A percentile compares a stretch with the other conserved stretches of the same genome.
Conservation (phyloP, 805 yeast genomes). For the Candida dendrica region DNA sequence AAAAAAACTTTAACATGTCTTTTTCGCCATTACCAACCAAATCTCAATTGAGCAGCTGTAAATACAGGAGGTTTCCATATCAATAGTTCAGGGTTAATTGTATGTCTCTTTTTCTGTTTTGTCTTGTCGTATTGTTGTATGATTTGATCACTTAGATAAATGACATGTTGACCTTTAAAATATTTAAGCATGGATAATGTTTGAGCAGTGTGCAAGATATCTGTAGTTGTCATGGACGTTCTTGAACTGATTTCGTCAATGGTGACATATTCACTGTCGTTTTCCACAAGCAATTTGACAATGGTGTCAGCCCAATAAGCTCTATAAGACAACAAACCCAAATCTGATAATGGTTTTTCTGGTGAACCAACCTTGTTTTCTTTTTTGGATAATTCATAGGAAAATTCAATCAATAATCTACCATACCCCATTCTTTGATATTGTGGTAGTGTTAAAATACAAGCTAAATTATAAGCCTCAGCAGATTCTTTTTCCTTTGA, state of each 20-base stretch:
- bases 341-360: slow-evolving; percentile 92
- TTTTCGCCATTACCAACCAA: slow-evolving; percentile 68
- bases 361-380: slow-evolving; percentile 95
- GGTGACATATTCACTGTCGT: slow-evolving; percentile 48
- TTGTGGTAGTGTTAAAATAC: slow-evolving; percentile 93
- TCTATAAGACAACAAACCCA: slow-evolving; percentile 88
- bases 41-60: slow-evolving; percentile 91
- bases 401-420: slow-evolving; percentile 82
- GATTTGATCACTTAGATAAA: slow-evolving; percentile 78
- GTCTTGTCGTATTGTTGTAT: slow-evolving; percentile 67
- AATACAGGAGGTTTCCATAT: slow-evolving; percentile 92
- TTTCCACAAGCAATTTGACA: slow-evolving; percentile 59
- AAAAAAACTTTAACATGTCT: not conserved
- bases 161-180: slow-evolving; percentile 91
- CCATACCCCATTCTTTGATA: slow-evolving; percentile 96
- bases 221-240: slow-evolving; percentile 95
- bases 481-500: slow-evolving; percentile 96
- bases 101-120: slow-evolving; percentile 61
- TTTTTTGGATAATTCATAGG: slow-evolving; percentile 81
- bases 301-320: slow-evolving; percentile 95
- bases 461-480: slow-evolving; percentile 92
- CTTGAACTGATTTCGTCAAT: slow-evolving; percentile 84
- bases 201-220: slow-evolving; percentile 87
- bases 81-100: slow-evolving; percentile 63
- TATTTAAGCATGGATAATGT: slow-evolving; percentile 85